phyloP scores from a whole-genome alignment of 257 asterid genomes.

The Solanum virginianum region DNA sequence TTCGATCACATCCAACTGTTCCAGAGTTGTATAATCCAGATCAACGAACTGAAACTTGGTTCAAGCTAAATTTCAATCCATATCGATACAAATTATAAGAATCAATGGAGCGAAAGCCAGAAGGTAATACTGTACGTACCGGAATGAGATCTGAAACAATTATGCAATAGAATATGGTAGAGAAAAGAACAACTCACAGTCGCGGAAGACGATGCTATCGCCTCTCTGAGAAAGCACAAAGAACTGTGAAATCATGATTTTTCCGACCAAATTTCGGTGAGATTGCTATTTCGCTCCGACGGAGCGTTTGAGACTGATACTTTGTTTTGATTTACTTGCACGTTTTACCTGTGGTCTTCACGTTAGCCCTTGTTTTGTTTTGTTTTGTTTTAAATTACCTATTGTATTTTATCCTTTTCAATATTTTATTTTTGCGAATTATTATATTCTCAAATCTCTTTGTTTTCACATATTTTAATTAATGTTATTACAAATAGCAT shows the following conservation, averaged over 20 bases:
- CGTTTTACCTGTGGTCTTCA: neutral
- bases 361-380: too few species aligned
- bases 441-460: too few species aligned
- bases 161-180: neutral
- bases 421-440: too few species aligned
- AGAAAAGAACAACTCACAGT: constrained; percentile 34
- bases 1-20: neutral
- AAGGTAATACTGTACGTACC: neutral
- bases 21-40: neutral
- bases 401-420: too few species aligned
- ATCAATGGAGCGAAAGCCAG: neutral
- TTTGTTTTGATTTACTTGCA: neutral
- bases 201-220: constrained; percentile 96
- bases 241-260: constrained; percentile 81
- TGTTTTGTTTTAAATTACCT: too few species aligned
- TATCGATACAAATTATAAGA: neutral
- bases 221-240: constrained; percentile 98
- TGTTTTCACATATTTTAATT: too few species aligned
- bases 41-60: neutral
- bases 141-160: neutral
- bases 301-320: neutral
- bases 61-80: neutral
- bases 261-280: neutral
- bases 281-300: neutral
- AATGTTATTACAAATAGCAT: too few species aligned